Conservation (phyloP, 2,329 filamentous ascomycete genomes). For the Daldinia sp. region DNA sequence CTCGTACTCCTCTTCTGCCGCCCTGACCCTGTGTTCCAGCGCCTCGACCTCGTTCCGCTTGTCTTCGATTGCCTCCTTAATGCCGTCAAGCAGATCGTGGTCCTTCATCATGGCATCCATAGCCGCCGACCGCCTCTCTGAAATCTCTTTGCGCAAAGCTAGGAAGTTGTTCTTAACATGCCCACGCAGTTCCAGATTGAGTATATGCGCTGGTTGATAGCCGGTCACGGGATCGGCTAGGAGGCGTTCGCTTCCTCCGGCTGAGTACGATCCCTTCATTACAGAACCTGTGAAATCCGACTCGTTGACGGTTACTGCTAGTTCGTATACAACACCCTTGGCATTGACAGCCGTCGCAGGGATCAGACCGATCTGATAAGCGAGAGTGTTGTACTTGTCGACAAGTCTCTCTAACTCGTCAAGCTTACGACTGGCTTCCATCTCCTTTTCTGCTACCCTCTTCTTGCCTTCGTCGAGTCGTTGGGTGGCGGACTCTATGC, state of each 20-base stretch:
- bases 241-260: slow-evolving; percentile 72
- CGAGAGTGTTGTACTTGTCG: slow-evolving; percentile 91
- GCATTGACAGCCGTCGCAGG: slow-evolving; percentile 85
- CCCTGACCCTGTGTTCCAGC: slow-evolving; percentile 84
- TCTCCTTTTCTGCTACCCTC: slow-evolving; percentile 83
- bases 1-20: slow-evolving; percentile 92
- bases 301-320: slow-evolving; percentile 82
- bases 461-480: slow-evolving; percentile 87
- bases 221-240: slow-evolving; percentile 83
- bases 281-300: slow-evolving; percentile 78
- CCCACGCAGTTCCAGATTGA: slow-evolving; percentile 88
- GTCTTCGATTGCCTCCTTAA: slow-evolving; percentile 97
- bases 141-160: slow-evolving; percentile 84
- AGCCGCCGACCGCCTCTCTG: slow-evolving; percentile 82
- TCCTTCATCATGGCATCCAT: slow-evolving; percentile 95
- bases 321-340: slow-evolving; percentile 84
- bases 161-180: slow-evolving; percentile 81
- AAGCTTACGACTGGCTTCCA: slow-evolving; percentile 83
- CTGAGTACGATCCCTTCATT: slow-evolving; percentile 54
- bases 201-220: slow-evolving; percentile 87
- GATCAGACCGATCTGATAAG: slow-evolving; percentile 92
- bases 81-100: slow-evolving; percentile 89
- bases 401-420: slow-evolving; percentile 92
- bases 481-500: slow-evolving; percentile 77
- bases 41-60: slow-evolving; percentile 93